Percentiles rank a stretch among this genome's conserved stretches.
Conservation (phyloP, 768 basidiomycete species). For the Leccinum truebloodii region DNA sequence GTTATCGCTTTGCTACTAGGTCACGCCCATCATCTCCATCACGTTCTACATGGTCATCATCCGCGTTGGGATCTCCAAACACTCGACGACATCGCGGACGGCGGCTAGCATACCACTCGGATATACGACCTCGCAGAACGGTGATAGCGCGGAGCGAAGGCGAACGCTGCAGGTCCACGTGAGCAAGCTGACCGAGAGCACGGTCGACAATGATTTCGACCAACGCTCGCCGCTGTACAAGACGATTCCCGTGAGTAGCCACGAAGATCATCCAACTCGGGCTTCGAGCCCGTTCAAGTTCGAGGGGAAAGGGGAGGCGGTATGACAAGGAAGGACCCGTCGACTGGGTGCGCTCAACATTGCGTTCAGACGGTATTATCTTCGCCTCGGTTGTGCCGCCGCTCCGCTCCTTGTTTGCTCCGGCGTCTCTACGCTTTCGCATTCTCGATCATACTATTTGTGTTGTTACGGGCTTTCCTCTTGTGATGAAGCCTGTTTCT, state of each 20-base stretch:
- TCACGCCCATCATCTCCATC: conserved; percentile 14
- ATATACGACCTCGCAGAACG: too few species aligned
- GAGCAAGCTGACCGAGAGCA: neutral
- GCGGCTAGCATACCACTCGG: neutral
- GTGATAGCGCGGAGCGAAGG: neutral
- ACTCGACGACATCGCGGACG: neutral
- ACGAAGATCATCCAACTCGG: neutral
- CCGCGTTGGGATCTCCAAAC: conserved; percentile 6
- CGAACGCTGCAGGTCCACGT: neutral
- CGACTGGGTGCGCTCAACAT: neutral
- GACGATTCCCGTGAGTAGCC: neutral
- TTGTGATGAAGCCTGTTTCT: neutral
- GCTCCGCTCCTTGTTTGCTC: neutral
- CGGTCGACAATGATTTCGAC: neutral
- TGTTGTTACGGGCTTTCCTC: neutral
- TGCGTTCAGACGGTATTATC: too few species aligned
- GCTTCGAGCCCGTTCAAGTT: neutral
- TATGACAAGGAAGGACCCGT: neutral
- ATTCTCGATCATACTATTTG: neutral
- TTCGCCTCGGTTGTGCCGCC: too few species aligned
- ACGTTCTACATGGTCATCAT: conserved; percentile 23
- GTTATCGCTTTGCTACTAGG: too few species aligned
- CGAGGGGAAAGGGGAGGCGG: neutral
- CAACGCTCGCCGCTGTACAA: neutral
- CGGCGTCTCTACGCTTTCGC: neutral